A percentile compares a stretch with the other conserved stretches of the same genome.
Evolutionary conservation across 2,329 filamentous ascomycete species (phyloP).

Genomic region (Rutstroemia sp.): DNA sequence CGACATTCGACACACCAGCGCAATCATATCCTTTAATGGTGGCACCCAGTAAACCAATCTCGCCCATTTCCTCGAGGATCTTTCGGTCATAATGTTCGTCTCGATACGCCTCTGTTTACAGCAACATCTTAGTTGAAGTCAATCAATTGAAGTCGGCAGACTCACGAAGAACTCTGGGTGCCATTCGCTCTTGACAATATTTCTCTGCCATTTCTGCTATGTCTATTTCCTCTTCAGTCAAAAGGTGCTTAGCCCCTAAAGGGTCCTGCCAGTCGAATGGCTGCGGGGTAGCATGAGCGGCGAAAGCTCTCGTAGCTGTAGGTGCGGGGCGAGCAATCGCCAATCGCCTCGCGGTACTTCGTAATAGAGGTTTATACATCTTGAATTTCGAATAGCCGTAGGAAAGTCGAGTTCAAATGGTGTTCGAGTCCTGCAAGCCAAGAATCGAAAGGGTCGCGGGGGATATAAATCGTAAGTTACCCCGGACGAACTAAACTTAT

Average conservation of each 20-base stretch:
- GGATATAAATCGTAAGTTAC: not conserved
- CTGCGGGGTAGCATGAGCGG: slow-evolving; percentile 24
- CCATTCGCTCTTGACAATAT: slow-evolving; percentile 86
- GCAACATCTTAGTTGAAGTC: slow-evolving; percentile 5
- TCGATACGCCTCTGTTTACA: slow-evolving; percentile 65
- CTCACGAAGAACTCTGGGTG: slow-evolving; percentile 79
- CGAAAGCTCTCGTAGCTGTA: slow-evolving; percentile 20
- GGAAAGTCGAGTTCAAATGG: not conserved
- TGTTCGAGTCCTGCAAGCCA: not conserved
- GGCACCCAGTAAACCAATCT: slow-evolving; percentile 79
- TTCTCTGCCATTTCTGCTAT: slow-evolving; percentile 86
- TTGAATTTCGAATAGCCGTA: not conserved
- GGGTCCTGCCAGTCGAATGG: slow-evolving; percentile 91
- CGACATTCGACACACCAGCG: slow-evolving; percentile 79
- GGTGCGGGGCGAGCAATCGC: slow-evolving; percentile 13
- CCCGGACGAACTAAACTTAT: not conserved
- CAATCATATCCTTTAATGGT: slow-evolving; percentile 84
- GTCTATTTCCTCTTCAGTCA: slow-evolving; percentile 85
- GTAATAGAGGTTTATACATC: slow-evolving; percentile 27
- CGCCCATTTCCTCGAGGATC: slow-evolving; percentile 87
- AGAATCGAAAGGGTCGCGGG: not conserved
- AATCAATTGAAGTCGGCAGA: slow-evolving; percentile 14
- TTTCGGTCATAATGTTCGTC: slow-evolving; percentile 80
- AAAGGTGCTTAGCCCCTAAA: slow-evolving; percentile 62
- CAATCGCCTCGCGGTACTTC: slow-evolving; percentile 20